Evolutionary conservation across 2,329 filamentous ascomycete genomes (phyloP).

Genomic region (Chrysoporthe austroafricana): DNA sequence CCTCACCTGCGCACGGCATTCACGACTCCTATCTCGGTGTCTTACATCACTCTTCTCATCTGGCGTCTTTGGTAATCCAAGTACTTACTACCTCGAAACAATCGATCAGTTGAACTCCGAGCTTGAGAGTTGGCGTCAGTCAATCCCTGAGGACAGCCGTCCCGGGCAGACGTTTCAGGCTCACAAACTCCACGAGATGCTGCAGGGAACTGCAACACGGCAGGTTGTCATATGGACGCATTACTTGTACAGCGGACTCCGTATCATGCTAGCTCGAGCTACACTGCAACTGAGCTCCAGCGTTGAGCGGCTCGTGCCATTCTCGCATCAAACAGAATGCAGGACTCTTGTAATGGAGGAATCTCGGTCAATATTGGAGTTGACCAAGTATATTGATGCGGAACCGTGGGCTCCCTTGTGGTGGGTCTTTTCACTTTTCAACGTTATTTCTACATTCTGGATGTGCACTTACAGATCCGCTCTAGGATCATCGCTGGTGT

Average conservation of each 20-base stretch:
- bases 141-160: conserved; percentile 33
- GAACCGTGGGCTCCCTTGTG: conserved; percentile 37
- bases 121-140: conserved; percentile 37
- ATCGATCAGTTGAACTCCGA: conserved; percentile 36
- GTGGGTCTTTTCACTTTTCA: conserved; percentile 22
- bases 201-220: conserved; percentile 23
- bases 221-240: conserved; percentile 31
- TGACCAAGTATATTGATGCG: conserved; percentile 37
- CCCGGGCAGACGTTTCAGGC: conserved; percentile 28
- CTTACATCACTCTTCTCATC: conserved; percentile 38
- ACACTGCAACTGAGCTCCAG: conserved; percentile 31
- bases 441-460: neutral
- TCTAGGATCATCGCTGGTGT: conserved; percentile 40
- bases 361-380: conserved; percentile 36
- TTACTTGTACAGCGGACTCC: conserved; percentile 37
- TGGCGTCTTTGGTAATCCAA: conserved; percentile 34
- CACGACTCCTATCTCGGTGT: conserved; percentile 36
- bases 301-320: conserved; percentile 18
- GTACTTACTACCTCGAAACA: conserved; percentile 33
- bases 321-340: conserved; percentile 26
- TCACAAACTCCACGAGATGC: conserved; percentile 19
- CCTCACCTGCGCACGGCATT: conserved; percentile 34
- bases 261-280: conserved; percentile 35
- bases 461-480: neutral
- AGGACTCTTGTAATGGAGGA: conserved; percentile 32